These are phyloP conservation scores for Nemania bipapillata DNA, from an alignment of 2,329 filamentous ascomycete genomes.

Conservation along the genomic window DNA sequence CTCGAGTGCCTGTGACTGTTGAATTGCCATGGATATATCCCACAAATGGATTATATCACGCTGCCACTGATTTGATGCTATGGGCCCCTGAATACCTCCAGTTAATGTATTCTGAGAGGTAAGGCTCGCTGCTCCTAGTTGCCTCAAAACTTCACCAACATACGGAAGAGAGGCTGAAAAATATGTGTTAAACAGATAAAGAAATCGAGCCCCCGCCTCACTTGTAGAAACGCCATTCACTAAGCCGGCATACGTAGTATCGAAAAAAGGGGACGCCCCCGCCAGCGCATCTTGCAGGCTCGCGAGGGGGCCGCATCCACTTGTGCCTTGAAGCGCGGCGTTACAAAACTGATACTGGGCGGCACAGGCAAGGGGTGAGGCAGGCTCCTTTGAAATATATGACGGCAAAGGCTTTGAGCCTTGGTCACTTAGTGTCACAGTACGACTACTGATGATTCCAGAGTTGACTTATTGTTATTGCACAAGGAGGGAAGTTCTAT, in stretches of 20 bases:
- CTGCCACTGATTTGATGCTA: constrained; percentile 29
- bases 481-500: no score
- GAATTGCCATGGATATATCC: constrained; percentile 8
- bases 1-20: constrained; percentile 10
- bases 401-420: background rate
- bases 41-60: constrained; percentile 23
- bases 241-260: background rate
- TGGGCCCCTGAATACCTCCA: background rate
- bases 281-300: background rate
- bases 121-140: background rate
- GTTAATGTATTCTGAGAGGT: background rate
- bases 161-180: background rate
- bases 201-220: background rate
- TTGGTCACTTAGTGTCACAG: no score
- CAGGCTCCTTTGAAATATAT: constrained; percentile 1
- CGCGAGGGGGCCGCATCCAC: constrained; percentile 8
- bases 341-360: constrained; percentile 25
- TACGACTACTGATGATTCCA: no score
- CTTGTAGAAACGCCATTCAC: background rate
- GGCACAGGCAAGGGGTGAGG: constrained; percentile 5
- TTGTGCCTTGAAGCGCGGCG: background rate
- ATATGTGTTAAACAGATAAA: background rate
- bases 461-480: no score
- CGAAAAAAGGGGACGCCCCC: constrained; percentile 10
- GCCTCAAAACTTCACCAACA: background rate